A percentile compares a stretch with the other conserved stretches of the same genome.
phyloP scores from a whole-genome alignment of 106 monocot genomes.

The Phalaenopsis aphrodite region DNA sequence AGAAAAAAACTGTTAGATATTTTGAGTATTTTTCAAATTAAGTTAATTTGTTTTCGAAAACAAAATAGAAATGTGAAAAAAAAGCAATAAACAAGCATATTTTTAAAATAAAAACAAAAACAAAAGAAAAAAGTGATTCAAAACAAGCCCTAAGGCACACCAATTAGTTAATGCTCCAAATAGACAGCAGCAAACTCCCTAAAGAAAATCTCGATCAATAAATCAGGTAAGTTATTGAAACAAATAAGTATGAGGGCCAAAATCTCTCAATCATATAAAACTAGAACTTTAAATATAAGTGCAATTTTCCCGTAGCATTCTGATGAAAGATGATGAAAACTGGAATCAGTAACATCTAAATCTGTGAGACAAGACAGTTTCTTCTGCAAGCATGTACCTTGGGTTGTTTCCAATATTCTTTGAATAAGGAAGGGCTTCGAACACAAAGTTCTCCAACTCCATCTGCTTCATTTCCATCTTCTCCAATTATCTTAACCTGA shows the following conservation, averaged over 20 bases:
- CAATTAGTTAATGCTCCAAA: neutral
- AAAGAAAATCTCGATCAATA: neutral
- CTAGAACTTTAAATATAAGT: neutral
- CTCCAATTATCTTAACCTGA: constrained; percentile 76
- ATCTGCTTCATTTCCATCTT: constrained; percentile 31
- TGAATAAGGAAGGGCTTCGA: constrained; percentile 92
- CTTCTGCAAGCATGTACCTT: constrained; percentile 34
- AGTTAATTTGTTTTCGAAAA: too few species aligned
- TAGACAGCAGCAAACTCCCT: neutral
- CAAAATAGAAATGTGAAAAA: too few species aligned
- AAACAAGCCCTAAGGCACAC: neutral
- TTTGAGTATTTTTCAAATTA: too few species aligned
- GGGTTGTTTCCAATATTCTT: constrained; percentile 92
- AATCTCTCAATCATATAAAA: neutral
- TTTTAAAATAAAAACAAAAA: too few species aligned
- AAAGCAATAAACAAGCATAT: too few species aligned
- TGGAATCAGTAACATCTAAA: neutral
- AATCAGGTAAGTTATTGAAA: neutral
- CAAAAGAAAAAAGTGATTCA: too few species aligned
- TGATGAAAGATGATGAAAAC: neutral
- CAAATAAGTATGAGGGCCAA: neutral
- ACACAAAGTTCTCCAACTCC: constrained; percentile 89
- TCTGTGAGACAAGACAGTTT: neutral
- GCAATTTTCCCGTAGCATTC: neutral
- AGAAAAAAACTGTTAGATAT: too few species aligned